A percentile compares a stretch with the other conserved stretches of the same genome.
Evolutionary conservation across 2,329 filamentous ascomycete species (phyloP).

Genomic region (Coniochaeta sp.): DNA sequence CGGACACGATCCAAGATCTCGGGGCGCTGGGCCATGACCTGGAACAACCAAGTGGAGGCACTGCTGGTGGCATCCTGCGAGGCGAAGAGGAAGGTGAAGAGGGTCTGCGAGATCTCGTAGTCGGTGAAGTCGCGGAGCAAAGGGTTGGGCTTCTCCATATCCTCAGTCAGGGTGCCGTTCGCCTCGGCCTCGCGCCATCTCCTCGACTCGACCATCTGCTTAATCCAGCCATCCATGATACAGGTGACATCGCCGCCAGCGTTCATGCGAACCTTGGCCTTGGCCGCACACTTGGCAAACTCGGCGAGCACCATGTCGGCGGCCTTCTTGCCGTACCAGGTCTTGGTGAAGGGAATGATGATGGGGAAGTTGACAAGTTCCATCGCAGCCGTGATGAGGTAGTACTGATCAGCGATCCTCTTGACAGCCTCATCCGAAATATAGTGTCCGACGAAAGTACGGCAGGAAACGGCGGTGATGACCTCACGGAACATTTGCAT

Average conservation of each 20-base stretch:
- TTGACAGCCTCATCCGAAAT: constrained; percentile 84
- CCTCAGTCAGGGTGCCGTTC: constrained; percentile 59
- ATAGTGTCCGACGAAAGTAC: constrained; percentile 96
- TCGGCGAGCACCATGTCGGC: constrained; percentile 86
- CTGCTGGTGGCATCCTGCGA: constrained; percentile 96
- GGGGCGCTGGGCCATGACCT: constrained; percentile 88
- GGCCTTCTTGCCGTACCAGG: constrained; percentile 95
- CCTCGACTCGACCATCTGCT: constrained; percentile 78
- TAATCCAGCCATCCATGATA: constrained; percentile 94
- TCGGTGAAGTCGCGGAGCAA: constrained; percentile 82
- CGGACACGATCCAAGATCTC: constrained; percentile 84
- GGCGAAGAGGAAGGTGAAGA: constrained; percentile 96
- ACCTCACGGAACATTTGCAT: constrained; percentile 91
- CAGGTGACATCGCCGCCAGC: constrained; percentile 80
- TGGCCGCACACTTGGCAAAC: constrained; percentile 85
- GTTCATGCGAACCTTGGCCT: constrained; percentile 87
- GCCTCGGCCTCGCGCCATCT: constrained; percentile 72
- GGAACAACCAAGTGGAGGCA: constrained; percentile 91
- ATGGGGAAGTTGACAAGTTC: constrained; percentile 98
- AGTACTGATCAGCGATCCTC: constrained; percentile 95
- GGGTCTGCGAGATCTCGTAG: constrained; percentile 83
- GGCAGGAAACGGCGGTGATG: constrained; percentile 90
- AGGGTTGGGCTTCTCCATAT: constrained; percentile 72
- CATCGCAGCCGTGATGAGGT: constrained; percentile 88
- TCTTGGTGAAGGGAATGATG: constrained; percentile 90